Evolutionary conservation across 768 basidiomycete genomes (phyloP), one percentile per base, ranked within the genome.

Genomic region (Royoungia palumana): DNA sequence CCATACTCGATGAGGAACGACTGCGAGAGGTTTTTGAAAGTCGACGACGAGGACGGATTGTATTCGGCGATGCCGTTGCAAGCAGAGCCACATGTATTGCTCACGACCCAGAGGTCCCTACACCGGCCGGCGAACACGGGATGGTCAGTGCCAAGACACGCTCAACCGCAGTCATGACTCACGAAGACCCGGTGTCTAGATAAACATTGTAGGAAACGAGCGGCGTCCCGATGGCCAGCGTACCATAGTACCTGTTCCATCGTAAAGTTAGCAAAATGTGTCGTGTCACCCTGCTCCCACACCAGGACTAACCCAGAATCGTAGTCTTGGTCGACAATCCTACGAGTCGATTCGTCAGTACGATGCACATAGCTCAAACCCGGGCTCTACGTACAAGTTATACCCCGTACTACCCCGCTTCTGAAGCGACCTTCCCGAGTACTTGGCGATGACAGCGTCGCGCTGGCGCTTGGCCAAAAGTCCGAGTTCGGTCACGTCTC

Each of bases 281-380:
- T n/a, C n/a, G n/a, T n/a, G n/a, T n/a, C n/a, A 13, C n/a, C 12
- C 17, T 19, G 10, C 22, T 3, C 3, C n/a, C 6, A 13, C 8
- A 4, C 49, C 22, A 8, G 2, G 22, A 58, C 73, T 42, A 57
- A 82, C 83, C 77, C 80, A 12, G 85, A 82, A 65, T 90, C 88
- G 13, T 71, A 64, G 34, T 75, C 74, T 65, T 89, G 84, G 58
- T 87, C 81, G 16, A 77, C 73, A 16, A 87, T 64, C 42, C 86
- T 89, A 54, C 27, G 28, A 35, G n/a, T 11, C 22, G 6, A 11
- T 13, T 5, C 8, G 32, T 60, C 20, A 62, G 50, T 20, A 35
- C 19, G 13, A 16, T 6, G 19, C 7, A 9, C 9, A 27, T 12
- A 19, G n/a, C 41, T 16, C 4, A 13, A 12, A 6, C 28, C 6